Evolutionary conservation across 768 basidiomycete genomes (phyloP), one percentile per base, ranked within the genome.

Genomic region (Austroboletus festivus): DNA sequence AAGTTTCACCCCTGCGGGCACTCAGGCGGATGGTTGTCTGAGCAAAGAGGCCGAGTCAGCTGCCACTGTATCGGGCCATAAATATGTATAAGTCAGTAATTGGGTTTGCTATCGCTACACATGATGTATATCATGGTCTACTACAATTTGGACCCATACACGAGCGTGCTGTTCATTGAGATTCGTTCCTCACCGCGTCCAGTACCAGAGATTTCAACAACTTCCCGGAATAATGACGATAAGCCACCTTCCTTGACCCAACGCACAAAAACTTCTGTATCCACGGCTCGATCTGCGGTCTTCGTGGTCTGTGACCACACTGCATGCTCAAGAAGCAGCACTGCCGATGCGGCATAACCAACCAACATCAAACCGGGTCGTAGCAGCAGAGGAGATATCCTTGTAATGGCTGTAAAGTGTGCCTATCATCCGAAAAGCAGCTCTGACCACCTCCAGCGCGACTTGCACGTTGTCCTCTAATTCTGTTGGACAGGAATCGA

Each of bases 281-380:
- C 83, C 2, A 70, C 62, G 4, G 71, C 68, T 3, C 59, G 56
- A 15, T 71, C 67, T 0, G 49, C 69, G 61, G 37, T 42, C 42
- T 42, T 54, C 48, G 28, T 63, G 8, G 38, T 61, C 50, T 68
- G 51, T 1, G 81, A 73, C 86, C 86, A 89, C 11, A 78, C 62
- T 0, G 82, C 79, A 40, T 90, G 86, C 60, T 89, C 86, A 11
- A 89, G 70, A 22, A 89, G 74, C 59, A 77, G 79, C 2, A 76
- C 46, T 9, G 74, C 70, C 1, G 83, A 78, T 0, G 83, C 70
- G 24, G 79, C 53, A 38, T 78, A 73, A 1, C 81, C 83, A 26
- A 82, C 68, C 3, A 86, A 69, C 54, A 81, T 73, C 21, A 90
- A 68, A 2, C 80, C 76, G 0, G 82, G 77, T 3, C 81, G 79